A percentile compares a stretch with the other conserved stretches of the same genome.
Conservation (phyloP, 208 protist genomes). For the Naegleria lovaniensis region DNA sequence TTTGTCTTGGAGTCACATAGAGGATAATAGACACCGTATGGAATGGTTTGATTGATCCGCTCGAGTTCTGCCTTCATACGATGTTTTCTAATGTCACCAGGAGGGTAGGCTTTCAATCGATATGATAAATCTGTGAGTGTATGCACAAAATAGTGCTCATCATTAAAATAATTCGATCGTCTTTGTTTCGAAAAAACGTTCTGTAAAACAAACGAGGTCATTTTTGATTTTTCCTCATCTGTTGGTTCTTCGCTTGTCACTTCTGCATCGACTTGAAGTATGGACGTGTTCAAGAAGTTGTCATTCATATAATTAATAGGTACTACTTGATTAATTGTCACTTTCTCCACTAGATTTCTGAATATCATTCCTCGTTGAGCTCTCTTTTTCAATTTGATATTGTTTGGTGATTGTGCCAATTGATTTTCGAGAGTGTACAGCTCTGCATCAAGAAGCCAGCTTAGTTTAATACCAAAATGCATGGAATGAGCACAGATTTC, state of each 20-base stretch:
- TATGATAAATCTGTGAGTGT: neutral
- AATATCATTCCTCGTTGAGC: neutral
- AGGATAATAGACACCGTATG: neutral
- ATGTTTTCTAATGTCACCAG: neutral
- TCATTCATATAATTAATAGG: slow-evolving; percentile 19
- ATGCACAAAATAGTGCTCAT: neutral
- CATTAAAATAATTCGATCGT: slow-evolving; percentile 20
- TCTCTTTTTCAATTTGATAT: slow-evolving; percentile 19
- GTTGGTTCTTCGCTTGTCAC: neutral
- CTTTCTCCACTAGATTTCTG: slow-evolving; percentile 6
- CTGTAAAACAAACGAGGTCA: neutral
- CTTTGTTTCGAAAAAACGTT: neutral
- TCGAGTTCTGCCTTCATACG: slow-evolving; percentile 10
- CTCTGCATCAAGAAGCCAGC: slow-evolving; percentile 18
- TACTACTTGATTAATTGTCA: slow-evolving; percentile 10
- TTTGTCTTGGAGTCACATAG: neutral
- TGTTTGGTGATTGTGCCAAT: neutral
- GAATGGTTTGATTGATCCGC: neutral
- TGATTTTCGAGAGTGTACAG: neutral
- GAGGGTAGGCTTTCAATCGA: slow-evolving; percentile 1
- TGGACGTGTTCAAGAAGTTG: neutral
- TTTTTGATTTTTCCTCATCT: neutral
- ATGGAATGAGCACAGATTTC: neutral
- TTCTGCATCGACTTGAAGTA: neutral
- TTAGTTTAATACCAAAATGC: slow-evolving; percentile 8